Evolutionary conservation across 2,329 filamentous ascomycete genomes (phyloP).

Genomic region (Pseudophaeomoniella oleicola): DNA sequence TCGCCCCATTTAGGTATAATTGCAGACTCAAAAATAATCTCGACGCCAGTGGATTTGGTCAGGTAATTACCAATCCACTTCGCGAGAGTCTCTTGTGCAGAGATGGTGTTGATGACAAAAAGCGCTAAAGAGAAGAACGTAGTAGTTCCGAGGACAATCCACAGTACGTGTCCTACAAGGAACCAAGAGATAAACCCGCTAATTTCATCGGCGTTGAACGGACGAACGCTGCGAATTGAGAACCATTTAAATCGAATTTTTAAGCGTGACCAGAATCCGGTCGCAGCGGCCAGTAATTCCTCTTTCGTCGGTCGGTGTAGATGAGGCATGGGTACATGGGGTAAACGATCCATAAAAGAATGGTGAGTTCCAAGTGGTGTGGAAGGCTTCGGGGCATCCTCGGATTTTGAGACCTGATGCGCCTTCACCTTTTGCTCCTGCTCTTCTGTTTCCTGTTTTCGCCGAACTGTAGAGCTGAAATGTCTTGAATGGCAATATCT

Average conservation of each 20-base stretch:
- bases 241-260: conserved; percentile 96
- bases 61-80: conserved; percentile 91
- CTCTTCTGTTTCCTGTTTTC: too few species aligned
- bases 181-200: conserved; percentile 93
- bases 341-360: conserved; percentile 41
- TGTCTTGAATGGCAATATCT: too few species aligned
- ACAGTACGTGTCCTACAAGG: conserved; percentile 79
- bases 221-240: conserved; percentile 81
- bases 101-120: conserved; percentile 84
- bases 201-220: conserved; percentile 94
- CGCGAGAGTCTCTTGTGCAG: conserved; percentile 91
- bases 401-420: conserved; percentile 9
- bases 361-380: conserved; percentile 11
- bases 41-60: conserved; percentile 82
- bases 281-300: conserved; percentile 80
- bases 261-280: conserved; percentile 78
- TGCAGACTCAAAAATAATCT: conserved; percentile 91
- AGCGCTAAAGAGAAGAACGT: conserved; percentile 92
- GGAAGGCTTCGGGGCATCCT: conserved; percentile 9
- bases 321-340: conserved; percentile 63
- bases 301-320: conserved; percentile 78
- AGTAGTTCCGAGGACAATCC: conserved; percentile 92
- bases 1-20: conserved; percentile 94
- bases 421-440: too few species aligned
- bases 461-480: too few species aligned